These are phyloP conservation scores for Exobasidium rhododendri DNA, from an alignment of 1,284 basidiomycete genomes.

Conservation along the genomic window DNA sequence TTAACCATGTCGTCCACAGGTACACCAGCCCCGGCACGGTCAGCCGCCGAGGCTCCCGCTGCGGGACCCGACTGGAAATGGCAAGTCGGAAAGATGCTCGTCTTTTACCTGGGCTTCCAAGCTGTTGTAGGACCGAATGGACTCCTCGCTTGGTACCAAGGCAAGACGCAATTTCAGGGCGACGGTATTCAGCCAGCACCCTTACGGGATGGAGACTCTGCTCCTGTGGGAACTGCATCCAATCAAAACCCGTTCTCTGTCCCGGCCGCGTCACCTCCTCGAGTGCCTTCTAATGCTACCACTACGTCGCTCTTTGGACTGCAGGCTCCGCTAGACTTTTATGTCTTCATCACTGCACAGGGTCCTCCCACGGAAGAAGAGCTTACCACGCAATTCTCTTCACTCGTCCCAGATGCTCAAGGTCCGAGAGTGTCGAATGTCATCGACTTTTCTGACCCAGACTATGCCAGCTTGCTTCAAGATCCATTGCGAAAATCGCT, in stretches of 20 bases:
- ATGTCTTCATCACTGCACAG: constrained; percentile 29
- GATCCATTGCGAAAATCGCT: constrained; percentile 18
- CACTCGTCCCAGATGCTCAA: constrained; percentile 21
- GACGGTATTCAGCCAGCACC: neutral
- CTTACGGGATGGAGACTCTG: neutral
- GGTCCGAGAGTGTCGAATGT: neutral
- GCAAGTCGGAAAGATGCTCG: neutral
- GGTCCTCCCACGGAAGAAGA: constrained; percentile 18
- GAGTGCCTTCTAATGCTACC: constrained; percentile 5
- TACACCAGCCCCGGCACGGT: neutral
- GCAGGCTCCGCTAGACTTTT: constrained; percentile 27
- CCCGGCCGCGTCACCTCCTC: neutral
- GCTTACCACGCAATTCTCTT: constrained; percentile 29
- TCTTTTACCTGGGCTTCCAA: constrained; percentile 7
- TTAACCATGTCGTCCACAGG: constrained; percentile 7
- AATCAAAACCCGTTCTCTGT: neutral
- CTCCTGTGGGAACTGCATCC: neutral
- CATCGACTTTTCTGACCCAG: constrained; percentile 11
- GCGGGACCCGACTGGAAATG: constrained; percentile 13
- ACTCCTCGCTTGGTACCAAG: constrained; percentile 10
- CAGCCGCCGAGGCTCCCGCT: constrained; percentile 1
- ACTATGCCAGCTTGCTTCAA: constrained; percentile 22
- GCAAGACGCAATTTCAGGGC: constrained; percentile 8
- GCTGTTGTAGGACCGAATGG: constrained; percentile 9
- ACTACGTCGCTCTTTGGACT: constrained; percentile 22